These are phyloP conservation scores for Pholiota conissans DNA, from an alignment of 768 basidiomycete genomes.

Conservation along the genomic window DNA sequence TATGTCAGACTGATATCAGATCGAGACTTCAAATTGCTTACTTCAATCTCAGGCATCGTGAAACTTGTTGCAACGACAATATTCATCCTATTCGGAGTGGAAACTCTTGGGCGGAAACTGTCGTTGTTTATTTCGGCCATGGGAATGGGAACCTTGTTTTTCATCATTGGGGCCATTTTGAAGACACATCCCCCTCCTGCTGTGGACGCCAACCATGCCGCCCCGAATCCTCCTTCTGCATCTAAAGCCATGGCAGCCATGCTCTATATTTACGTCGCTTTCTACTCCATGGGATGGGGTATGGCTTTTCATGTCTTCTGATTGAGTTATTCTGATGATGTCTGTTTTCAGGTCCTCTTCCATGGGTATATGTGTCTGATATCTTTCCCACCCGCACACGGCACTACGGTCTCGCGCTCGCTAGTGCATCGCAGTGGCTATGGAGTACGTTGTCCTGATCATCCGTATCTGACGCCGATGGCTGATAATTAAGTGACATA, in stretches of 20 bases:
- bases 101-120: constrained; percentile 65
- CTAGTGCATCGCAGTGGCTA: constrained; percentile 80
- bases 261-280: constrained; percentile 85
- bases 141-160: constrained; percentile 81
- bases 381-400: constrained; percentile 87
- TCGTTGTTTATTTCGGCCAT: constrained; percentile 73
- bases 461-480: background rate
- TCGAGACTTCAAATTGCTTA: background rate
- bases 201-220: constrained; percentile 19
- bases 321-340: constrained; percentile 19
- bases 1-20: constrained; percentile 5
- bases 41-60: constrained; percentile 29
- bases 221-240: constrained; percentile 48
- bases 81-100: constrained; percentile 69
- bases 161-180: constrained; percentile 82
- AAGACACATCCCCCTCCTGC: constrained; percentile 69
- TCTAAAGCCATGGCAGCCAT: constrained; percentile 83
- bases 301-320: constrained; percentile 8
- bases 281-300: constrained; percentile 90
- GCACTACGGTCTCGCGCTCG: constrained; percentile 76
- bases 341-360: constrained; percentile 36
- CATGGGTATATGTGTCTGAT: constrained; percentile 71
- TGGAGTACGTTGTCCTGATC: constrained; percentile 52
- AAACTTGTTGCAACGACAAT: constrained; percentile 67
- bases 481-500: background rate